Percentiles rank a stretch among this genome's conserved stretches.
These are phyloP conservation scores for Cladosporium sp. DNA, from an alignment of 2,329 filamentous ascomycete genomes.

Conservation along the genomic window DNA sequence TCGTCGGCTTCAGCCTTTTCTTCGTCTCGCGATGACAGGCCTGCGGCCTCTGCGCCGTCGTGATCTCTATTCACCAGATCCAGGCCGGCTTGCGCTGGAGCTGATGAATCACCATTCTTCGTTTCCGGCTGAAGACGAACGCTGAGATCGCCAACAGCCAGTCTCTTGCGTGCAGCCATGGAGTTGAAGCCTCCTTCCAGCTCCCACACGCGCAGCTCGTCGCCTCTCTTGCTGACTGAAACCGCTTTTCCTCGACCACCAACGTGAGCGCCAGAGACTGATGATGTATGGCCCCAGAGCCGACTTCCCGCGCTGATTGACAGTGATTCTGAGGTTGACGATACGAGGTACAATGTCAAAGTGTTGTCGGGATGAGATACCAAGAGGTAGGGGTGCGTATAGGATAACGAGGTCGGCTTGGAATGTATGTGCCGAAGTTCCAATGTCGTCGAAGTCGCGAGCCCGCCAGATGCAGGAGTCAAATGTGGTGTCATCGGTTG, in stretches of 20 bases:
- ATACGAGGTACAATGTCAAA: conserved; percentile 75
- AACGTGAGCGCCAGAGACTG: conserved; percentile 80
- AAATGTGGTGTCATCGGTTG: conserved; percentile 27
- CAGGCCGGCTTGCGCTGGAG: conserved; percentile 15
- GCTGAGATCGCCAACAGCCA: conserved; percentile 46
- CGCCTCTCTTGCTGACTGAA: conserved; percentile 77
- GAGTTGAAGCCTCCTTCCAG: conserved; percentile 66
- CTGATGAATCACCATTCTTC: conserved; percentile 13
- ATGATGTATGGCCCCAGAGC: conserved; percentile 89
- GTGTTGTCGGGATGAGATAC: conserved; percentile 85
- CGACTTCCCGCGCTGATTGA: conserved; percentile 69
- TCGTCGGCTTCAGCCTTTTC: conserved; percentile 14
- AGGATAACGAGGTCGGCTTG: conserved; percentile 49
- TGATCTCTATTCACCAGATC: conserved; percentile 16
- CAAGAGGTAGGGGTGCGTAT: conserved; percentile 76
- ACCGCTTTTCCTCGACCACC: conserved; percentile 82
- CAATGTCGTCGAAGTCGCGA: conserved; percentile 17
- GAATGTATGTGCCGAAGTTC: conserved; percentile 32
- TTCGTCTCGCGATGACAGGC: neutral
- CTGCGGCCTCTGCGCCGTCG: no score
- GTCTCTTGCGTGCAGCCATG: conserved; percentile 37
- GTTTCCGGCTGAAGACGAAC: conserved; percentile 42
- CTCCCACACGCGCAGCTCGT: conserved; percentile 73
- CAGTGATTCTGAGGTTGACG: conserved; percentile 61
- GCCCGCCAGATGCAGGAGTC: conserved; percentile 14